Percentiles rank a stretch among this genome's conserved stretches.
Conservation (phyloP, 164 flowering plant species). For the Dillenia suffruticosa region DNA sequence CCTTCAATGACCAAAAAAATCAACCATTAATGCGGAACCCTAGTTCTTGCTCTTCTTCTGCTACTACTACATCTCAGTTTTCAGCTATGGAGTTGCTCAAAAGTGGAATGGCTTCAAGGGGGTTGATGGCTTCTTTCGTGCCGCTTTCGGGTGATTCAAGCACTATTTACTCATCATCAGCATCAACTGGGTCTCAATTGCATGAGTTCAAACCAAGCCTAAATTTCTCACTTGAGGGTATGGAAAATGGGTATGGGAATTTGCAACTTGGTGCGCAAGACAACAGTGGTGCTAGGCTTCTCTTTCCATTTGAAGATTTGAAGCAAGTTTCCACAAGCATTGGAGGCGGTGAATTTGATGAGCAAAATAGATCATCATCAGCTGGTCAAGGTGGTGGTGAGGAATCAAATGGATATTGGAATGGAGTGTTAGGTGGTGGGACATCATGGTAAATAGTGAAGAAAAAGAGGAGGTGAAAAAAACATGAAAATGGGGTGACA, state of each 20-base stretch:
- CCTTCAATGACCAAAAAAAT: constrained; percentile 10
- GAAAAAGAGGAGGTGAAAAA: neutral
- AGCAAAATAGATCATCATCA: constrained; percentile 11
- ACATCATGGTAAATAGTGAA: constrained; percentile 31
- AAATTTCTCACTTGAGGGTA: constrained; percentile 43
- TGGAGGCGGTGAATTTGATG: constrained; percentile 10
- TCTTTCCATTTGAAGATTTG: constrained; percentile 47
- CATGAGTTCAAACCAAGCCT: constrained; percentile 41
- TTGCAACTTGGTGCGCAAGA: constrained; percentile 23
- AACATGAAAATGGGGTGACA: no score
- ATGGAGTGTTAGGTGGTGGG: constrained; percentile 49
- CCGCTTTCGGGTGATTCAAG: constrained; percentile 14
- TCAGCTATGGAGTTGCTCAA: constrained; percentile 55
- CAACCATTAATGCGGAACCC: neutral
- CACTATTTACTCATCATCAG: constrained; percentile 10
- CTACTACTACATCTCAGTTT: constrained; percentile 21
- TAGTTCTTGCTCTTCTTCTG: constrained; percentile 19
- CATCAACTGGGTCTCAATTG: constrained; percentile 19
- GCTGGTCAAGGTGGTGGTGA: constrained; percentile 21
- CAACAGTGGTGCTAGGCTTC: constrained; percentile 21
- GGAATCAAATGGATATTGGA: constrained; percentile 41
- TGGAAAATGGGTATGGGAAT: constrained; percentile 34
- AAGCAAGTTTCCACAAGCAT: constrained; percentile 25
- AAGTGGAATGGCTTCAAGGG: constrained; percentile 29
- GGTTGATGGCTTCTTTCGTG: constrained; percentile 17